These are phyloP conservation scores for Rhypophila decipiens DNA, from an alignment of 495 filamentous ascomycete species.

Conservation along the genomic window DNA sequence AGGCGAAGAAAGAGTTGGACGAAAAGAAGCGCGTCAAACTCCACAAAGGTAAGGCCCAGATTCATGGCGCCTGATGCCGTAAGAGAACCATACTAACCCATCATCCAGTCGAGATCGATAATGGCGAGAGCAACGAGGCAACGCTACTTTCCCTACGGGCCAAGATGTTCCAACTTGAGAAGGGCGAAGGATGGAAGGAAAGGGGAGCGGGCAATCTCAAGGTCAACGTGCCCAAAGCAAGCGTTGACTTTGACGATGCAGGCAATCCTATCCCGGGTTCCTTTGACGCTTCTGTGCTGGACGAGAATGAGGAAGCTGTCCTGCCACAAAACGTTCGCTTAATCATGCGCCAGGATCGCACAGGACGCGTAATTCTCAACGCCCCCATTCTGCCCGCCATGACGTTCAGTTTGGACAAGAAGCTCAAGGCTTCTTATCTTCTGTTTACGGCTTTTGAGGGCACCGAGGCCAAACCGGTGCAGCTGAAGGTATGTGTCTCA, in stretches of 20 bases:
- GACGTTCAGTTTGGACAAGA: conserved; percentile 62
- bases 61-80: not conserved
- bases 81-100: conserved; percentile 16
- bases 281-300: conserved; percentile 44
- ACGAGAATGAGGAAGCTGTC: conserved; percentile 35
- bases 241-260: conserved; percentile 40
- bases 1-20: conserved; percentile 40
- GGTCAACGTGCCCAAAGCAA: conserved; percentile 62
- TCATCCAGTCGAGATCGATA: conserved; percentile 39
- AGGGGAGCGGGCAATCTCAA: conserved; percentile 77
- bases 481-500: conserved; percentile 67
- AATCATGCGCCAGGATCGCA: conserved; percentile 83
- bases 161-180: conserved; percentile 71
- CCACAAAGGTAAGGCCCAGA: conserved; percentile 54
- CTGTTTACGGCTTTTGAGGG: conserved; percentile 55
- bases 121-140: conserved; percentile 72
- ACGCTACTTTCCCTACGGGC: conserved; percentile 58
- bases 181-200: conserved; percentile 71
- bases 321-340: conserved; percentile 49
- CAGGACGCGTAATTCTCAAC: conserved; percentile 81
- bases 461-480: conserved; percentile 50
- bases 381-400: conserved; percentile 66
- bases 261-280: conserved; percentile 32
- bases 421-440: conserved; percentile 49
- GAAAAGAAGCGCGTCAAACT: conserved; percentile 62